Evolutionary conservation across 768 basidiomycete species (phyloP), one percentile per base, ranked within the genome.

Genomic region (Daedaleopsis sinensis): DNA sequence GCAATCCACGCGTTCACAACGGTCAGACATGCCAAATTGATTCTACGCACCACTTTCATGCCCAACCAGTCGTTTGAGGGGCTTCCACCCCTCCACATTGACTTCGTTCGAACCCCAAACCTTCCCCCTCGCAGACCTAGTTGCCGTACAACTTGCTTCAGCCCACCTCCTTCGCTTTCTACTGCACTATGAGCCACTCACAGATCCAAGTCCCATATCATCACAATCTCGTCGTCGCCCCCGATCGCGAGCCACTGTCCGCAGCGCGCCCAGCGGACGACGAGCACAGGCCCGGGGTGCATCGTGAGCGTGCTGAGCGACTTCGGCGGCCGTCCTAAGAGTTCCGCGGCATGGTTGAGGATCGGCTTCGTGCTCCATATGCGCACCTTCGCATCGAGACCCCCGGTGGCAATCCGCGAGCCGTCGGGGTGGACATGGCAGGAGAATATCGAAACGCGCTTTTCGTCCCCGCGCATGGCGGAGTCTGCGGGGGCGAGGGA

Each of bases 361-460:
- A 98, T 96, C 0, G 97, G 96, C 63, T 92, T 89, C 0, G 97
- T 98, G 63, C 91, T 92, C 96, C 96, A 99, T 76, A 99, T 93
- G 52, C 94, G 90, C 62, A 99, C 87, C 79, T 95, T 96, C 43
- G 93, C 90, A 73, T 99, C 96, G 56, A 99, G 82, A 2, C 96
- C 95, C 32, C 95, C 97, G 0, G 96, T 99, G n/a, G 97, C 96
- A 67, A 99, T 90, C 18, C 96, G 86, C 19, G 93, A 94, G 64
- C 93, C 93, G 70, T 99, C 96, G 0, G 96, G 96, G 68, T 98
- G 96, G 11, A 97, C 93, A 67, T 94, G 90, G 19, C 96, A 85
- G 9, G 93, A 91, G 80, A 94, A 98, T 67, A 98, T 95, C 21
- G 93, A 89, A 21, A 90, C 79, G 47, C 87, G 83, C 67, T 93